A percentile compares a stretch with the other conserved stretches of the same genome.
phyloP scores from a whole-genome alignment of 768 basidiomycete species.

The Psilocybe sp. region DNA sequence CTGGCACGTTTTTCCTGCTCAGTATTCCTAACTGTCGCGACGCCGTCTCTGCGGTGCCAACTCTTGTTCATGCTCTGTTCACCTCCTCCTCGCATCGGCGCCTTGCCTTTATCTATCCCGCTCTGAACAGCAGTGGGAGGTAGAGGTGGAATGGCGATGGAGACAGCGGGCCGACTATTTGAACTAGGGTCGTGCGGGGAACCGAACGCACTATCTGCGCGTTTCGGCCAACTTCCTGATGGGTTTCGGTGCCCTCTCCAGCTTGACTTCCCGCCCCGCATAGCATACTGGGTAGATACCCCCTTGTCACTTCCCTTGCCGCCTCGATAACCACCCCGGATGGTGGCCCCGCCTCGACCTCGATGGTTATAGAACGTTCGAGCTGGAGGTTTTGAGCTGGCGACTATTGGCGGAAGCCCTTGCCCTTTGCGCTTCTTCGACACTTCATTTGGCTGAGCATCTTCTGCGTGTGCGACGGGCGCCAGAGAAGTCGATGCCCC shows the following conservation, averaged over 20 bases:
- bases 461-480: constrained; percentile 12
- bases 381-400: neutral
- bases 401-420: constrained; percentile 9
- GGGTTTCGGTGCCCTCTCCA: neutral
- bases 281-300: constrained; percentile 3
- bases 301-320: neutral
- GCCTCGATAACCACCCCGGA: constrained; percentile 1
- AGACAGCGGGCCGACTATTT: too few relatives aligned
- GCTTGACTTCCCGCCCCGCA: constrained; percentile 1
- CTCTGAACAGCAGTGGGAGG: too few relatives aligned
- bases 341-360: constrained; percentile 1
- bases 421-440: constrained; percentile 5
- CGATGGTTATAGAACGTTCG: neutral
- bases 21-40: too few relatives aligned
- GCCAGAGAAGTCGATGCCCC: constrained; percentile 8
- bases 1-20: too few relatives aligned
- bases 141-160: too few relatives aligned
- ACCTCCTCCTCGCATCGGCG: too few relatives aligned
- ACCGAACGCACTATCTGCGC: neutral
- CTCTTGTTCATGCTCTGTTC: too few relatives aligned
- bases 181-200: neutral
- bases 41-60: too few relatives aligned
- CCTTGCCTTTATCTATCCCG: too few relatives aligned
- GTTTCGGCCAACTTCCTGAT: neutral
- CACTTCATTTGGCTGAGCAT: constrained; percentile 15